Percentiles rank a stretch among this genome's conserved stretches.
Evolutionary conservation across 2,329 filamentous ascomycete species (phyloP).

Genomic region (Penicillium occitanis): DNA sequence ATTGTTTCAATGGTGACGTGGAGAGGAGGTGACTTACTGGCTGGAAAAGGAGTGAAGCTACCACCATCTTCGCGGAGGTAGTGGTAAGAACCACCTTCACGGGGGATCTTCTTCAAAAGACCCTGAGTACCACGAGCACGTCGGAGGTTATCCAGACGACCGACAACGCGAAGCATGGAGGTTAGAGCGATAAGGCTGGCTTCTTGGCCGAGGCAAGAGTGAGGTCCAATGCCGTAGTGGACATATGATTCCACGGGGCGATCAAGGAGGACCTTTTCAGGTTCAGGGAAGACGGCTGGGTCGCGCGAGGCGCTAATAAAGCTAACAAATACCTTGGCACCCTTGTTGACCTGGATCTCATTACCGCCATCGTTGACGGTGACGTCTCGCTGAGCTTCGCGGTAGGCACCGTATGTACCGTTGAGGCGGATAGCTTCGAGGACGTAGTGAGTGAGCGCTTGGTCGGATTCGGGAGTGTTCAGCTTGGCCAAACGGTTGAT

Average conservation of each 20-base stretch:
- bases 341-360: slow-evolving; percentile 53
- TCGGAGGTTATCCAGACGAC: slow-evolving; percentile 60
- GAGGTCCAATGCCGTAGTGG: slow-evolving; percentile 62
- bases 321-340: slow-evolving; percentile 63
- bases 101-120: slow-evolving; percentile 63
- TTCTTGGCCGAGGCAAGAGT: slow-evolving; percentile 62
- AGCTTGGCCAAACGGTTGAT: slow-evolving; percentile 61
- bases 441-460: slow-evolving; percentile 66
- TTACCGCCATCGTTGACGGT: slow-evolving; percentile 54
- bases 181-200: slow-evolving; percentile 62
- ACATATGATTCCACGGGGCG: slow-evolving; percentile 66
- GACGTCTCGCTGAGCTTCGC: slow-evolving; percentile 52
- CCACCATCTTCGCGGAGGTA: slow-evolving; percentile 69
- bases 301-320: slow-evolving; percentile 62
- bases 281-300: slow-evolving; percentile 59
- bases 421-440: slow-evolving; percentile 71
- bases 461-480: slow-evolving; percentile 59
- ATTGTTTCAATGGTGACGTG: neutral
- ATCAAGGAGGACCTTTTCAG: slow-evolving; percentile 60
- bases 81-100: slow-evolving; percentile 55
- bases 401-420: slow-evolving; percentile 62
- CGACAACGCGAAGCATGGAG: slow-evolving; percentile 67
- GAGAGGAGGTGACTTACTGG: slow-evolving; percentile 33
- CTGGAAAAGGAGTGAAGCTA: slow-evolving; percentile 54
- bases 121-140: slow-evolving; percentile 65